A percentile compares a stretch with the other conserved stretches of the same genome.
Conservation (phyloP, 805 yeast genomes). For the Cyberlindnera xishuangbannaensis region DNA sequence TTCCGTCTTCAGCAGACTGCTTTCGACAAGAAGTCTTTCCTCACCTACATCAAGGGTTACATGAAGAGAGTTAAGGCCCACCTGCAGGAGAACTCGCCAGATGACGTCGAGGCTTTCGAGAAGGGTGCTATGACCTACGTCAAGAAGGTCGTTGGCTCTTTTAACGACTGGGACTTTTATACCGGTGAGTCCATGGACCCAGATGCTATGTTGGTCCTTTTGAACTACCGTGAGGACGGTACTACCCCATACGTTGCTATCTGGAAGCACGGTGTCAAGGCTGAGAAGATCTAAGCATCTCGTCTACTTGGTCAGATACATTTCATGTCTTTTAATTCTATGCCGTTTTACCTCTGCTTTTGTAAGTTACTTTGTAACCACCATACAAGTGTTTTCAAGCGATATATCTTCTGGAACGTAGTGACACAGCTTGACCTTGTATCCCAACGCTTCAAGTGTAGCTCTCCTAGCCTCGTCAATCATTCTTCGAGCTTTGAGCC, state of each 20-base stretch:
- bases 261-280: slow-evolving; percentile 98
- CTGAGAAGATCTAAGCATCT: slow-evolving; percentile 73
- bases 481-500: slow-evolving; percentile 62
- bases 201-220: slow-evolving; percentile 95
- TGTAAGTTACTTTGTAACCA: slow-evolving; percentile 18
- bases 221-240: slow-evolving; percentile 99
- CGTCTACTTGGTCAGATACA: not conserved
- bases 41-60: slow-evolving; percentile 97
- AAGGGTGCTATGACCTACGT: slow-evolving; percentile 96
- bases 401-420: slow-evolving; percentile 57
- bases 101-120: slow-evolving; percentile 80
- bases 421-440: slow-evolving; percentile 43
- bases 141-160: slow-evolving; percentile 91
- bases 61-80: slow-evolving; percentile 93
- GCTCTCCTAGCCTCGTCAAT: slow-evolving; percentile 66
- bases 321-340: not conserved
- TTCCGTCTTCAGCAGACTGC: slow-evolving; percentile 95
- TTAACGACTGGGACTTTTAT: slow-evolving; percentile 99
- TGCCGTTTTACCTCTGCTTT: not conserved
- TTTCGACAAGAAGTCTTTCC: slow-evolving; percentile 97
- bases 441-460: slow-evolving; percentile 38
- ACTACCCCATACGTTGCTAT: slow-evolving; percentile 93
- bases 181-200: slow-evolving; percentile 99
- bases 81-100: slow-evolving; percentile 87
- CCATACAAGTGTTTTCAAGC: slow-evolving; percentile 62